Percentiles rank a stretch among this genome's conserved stretches.
These are phyloP conservation scores for Nakazawaea ishiwadae DNA, from an alignment of 805 yeast genomes.

Conservation along the genomic window DNA sequence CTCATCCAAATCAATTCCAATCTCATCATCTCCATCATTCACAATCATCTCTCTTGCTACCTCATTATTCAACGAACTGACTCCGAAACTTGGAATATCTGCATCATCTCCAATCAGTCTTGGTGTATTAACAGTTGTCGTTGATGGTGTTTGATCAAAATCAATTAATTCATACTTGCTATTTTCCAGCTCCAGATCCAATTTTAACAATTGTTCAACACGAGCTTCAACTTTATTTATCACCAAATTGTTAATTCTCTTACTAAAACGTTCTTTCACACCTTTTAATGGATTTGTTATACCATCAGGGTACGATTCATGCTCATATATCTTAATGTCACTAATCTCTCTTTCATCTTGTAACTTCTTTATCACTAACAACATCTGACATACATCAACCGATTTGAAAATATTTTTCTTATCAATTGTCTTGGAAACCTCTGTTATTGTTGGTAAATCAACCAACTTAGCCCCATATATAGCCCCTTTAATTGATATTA, in stretches of 20 bases:
- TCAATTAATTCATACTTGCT: conserved; percentile 73
- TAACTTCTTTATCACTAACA: conserved; percentile 61
- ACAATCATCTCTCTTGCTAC: conserved; percentile 28
- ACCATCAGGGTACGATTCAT: conserved; percentile 61
- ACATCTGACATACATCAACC: conserved; percentile 79
- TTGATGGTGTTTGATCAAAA: conserved; percentile 34
- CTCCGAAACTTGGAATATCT: not conserved
- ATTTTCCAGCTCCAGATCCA: conserved; percentile 83
- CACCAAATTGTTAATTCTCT: conserved; percentile 63
- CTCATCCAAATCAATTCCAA: conserved; percentile 17
- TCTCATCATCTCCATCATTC: conserved; percentile 17
- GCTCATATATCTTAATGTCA: conserved; percentile 28
- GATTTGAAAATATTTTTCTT: conserved; percentile 84
- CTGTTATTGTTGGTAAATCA: conserved; percentile 86
- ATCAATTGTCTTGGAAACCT: conserved; percentile 85
- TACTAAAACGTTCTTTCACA: conserved; percentile 66
- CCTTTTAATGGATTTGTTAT: conserved; percentile 75
- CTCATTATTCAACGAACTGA: conserved; percentile 11
- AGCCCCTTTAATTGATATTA: conserved; percentile 63
- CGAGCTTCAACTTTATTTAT: conserved; percentile 74
- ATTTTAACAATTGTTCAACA: conserved; percentile 68
- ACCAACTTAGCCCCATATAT: conserved; percentile 79
- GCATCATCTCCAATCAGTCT: conserved; percentile 9
- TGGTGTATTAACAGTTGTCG: conserved; percentile 26
- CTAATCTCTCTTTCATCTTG: conserved; percentile 40